Base-by-base conservation (phyloP, 805 yeast genomes). In the Kluyveromyces nonfermentans region DNA sequence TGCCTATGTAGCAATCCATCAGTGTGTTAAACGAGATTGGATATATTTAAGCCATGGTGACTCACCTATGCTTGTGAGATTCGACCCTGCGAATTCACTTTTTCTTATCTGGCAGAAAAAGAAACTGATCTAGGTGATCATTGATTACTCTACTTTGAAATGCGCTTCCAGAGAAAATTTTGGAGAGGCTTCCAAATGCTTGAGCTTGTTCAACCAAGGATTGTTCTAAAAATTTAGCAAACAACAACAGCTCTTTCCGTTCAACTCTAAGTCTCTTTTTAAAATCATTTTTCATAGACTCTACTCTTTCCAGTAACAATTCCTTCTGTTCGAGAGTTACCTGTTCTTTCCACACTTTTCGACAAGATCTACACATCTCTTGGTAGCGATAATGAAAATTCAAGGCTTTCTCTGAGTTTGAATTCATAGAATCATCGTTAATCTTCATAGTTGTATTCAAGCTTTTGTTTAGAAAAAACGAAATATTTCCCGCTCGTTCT, bases 361-460 rank as follows among this genome's bases (percentile, higher is more conserved):
- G 52, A 34, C 61, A 56, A 33, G 55, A 53, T 37, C 49, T 50
- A 43, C 61, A 56, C 58, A 55, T 54, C 34, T 50, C 48, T 20
- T 49, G 56, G 32, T 47, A 56, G 21, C 51, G 46, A 34, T 35
- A 45, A 10, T 46, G 50, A 19, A 43, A 42, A 28, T 48, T 46
- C 15, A 42, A 37, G 20, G 36, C 30, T 31, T 43, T 20, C 4
- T 41, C 45, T 15, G 16, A 28, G 3, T 41, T 42, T 7, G n/a
- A 5, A 12, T 33, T 31, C 17, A 3, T 21, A 3, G 22, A 4
- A 8, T 18, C 17, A 14, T 21, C 18, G 6, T 22, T 25, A 14
- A 22, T 20, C 3, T 20, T 17, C 5, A 44, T 21, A 7, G 47
- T 15, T 3, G 19, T 28, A 21, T 40, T 44, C 20, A 44, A 17